Percentiles rank a stretch among this genome's conserved stretches.
Evolutionary conservation across 78 protist genomes (phyloP).

Genomic region (Pigoraptor vietnamica): DNA sequence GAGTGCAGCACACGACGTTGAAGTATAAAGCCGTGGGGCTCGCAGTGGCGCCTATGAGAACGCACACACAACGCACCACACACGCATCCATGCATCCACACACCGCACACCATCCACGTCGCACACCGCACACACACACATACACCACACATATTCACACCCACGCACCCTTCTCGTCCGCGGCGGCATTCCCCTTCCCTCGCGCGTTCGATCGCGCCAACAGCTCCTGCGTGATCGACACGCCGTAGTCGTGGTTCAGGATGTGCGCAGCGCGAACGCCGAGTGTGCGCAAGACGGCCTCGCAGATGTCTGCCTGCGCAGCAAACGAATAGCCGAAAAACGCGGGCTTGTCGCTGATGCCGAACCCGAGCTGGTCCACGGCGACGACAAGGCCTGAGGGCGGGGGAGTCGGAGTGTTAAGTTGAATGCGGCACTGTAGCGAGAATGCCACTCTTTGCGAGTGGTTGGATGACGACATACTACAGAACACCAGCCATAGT

Average conservation of each 20-base stretch:
- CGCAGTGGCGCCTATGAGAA: too few relatives aligned
- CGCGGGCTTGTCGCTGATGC: not conserved
- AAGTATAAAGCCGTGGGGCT: too few relatives aligned
- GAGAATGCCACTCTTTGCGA: not conserved
- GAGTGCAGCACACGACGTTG: too few relatives aligned
- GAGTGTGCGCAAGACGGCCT: not conserved
- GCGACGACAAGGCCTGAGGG: not conserved
- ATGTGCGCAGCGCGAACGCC: not conserved
- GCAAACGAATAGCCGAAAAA: not conserved
- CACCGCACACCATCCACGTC: too few relatives aligned
- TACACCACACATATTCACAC: not conserved
- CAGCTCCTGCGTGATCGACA: not conserved
- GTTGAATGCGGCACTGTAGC: not conserved
- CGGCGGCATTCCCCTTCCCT: not conserved
- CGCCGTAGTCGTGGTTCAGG: not conserved
- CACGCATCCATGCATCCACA: not conserved
- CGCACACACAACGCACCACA: not conserved
- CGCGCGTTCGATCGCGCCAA: too few relatives aligned
- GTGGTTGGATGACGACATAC: not conserved
- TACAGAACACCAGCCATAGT: too few relatives aligned
- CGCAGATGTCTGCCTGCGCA: not conserved
- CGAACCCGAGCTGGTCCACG: not conserved
- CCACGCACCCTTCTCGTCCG: not conserved
- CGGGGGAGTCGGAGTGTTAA: not conserved
- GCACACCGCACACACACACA: not conserved